Evolutionary conservation across 805 yeast species (phyloP), one percentile per base, ranked within the genome.

Genomic region (Saccharomyces eubayanus): DNA sequence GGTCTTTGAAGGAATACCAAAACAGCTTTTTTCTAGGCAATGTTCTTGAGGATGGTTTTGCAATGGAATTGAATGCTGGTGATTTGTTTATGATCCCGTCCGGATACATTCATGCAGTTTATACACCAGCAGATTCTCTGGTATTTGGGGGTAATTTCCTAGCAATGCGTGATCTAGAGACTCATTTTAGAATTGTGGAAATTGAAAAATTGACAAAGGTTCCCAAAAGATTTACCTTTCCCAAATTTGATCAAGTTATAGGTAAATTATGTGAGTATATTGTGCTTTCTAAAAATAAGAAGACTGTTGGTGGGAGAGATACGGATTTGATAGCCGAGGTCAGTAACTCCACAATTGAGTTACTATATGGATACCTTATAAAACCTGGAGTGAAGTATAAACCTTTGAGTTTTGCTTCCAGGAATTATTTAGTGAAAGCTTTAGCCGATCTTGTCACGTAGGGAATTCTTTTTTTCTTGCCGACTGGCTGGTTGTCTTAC

Each of bases 101-200:
- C 46, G 96, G 96, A 0, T 90, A 96, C 95, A 89, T 90, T 50
- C 97, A 90, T 68, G 83, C 94, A 0, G 97, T 90, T 0, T 82
- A 82, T 62, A 89, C 97, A 0, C 92, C 96, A 0, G 71, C 73
- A 14, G 96, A 90, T 64, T 80, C 95, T 0, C 71, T 89, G 2
- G 89, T 90, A 2, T 79, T 90, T 53, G 97, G 97, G 2, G 97
- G 97, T 0, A 90, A 90, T 66, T 90, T 84, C 65, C 71, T 90
- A 28, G 88, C 95, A 0, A 64, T 82, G 45, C 70, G 80, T 52
- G 84, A 84, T 61, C 69, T 89, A 57, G 72, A 74, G 21, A 83
- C 77, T 58, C 96, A 90, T 64, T 64, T 88, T 41, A 73, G 72
- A 49, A 77, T 89, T 8, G 79, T 78, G 52, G 72, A 77, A 8